phyloP scores from a whole-genome alignment of 306 rosid species.

The Malus sylvestris region DNA sequence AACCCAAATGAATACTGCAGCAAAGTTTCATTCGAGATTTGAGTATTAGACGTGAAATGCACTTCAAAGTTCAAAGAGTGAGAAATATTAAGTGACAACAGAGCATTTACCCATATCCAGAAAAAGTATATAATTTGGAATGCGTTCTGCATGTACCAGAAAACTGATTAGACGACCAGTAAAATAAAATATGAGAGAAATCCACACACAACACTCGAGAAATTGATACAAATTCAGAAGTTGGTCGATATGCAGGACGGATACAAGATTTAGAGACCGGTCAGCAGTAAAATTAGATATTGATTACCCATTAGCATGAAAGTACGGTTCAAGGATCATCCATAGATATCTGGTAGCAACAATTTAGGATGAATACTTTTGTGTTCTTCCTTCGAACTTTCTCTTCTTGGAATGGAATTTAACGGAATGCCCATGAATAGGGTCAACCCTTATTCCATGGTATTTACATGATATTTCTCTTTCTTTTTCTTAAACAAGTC shows the following conservation, averaged over 20 bases:
- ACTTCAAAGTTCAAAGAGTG: neutral
- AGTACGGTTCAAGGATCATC: neutral
- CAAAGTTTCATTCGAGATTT: conserved; percentile 8
- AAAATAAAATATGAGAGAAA: neutral
- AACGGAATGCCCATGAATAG: too few species aligned
- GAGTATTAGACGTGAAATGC: neutral
- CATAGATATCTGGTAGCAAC: neutral
- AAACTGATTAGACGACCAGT: conserved; percentile 11
- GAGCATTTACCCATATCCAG: conserved; percentile 71
- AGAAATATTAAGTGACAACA: conserved; percentile 6
- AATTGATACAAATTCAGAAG: neutral
- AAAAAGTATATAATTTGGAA: conserved; percentile 75
- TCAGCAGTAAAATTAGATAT: neutral
- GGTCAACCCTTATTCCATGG: too few species aligned
- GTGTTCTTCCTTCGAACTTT: neutral
- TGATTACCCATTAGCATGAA: neutral
- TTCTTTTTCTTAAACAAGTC: too few species aligned
- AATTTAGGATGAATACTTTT: neutral
- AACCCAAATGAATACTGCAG: conserved; percentile 71
- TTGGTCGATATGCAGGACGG: neutral
- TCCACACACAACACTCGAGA: neutral
- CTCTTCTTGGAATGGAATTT: too few species aligned
- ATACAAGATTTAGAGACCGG: neutral
- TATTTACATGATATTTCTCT: too few species aligned
- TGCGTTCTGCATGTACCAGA: conserved; percentile 64